Percentiles rank a stretch among this genome's conserved stretches.
These are phyloP conservation scores for Eudorina sp. DNA, from an alignment of 139 green algal genomes.

Conservation along the genomic window DNA sequence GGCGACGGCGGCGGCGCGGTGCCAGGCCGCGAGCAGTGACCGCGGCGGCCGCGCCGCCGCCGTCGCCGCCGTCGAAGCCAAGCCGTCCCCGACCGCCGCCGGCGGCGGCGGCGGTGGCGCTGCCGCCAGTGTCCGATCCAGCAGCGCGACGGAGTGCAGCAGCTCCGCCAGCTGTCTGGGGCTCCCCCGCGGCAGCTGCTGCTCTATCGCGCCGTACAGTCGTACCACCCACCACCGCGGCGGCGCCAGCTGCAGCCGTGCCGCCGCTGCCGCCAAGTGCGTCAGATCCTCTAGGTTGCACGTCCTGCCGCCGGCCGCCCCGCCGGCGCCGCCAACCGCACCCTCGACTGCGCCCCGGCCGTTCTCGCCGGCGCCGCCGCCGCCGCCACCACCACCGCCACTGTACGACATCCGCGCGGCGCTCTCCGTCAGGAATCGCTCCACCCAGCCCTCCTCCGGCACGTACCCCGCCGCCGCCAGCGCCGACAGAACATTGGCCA, in stretches of 20 bases:
- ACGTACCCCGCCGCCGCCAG: not conserved
- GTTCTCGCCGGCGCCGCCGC: not conserved
- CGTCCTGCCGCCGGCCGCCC: not conserved
- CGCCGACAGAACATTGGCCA: constrained; percentile 34
- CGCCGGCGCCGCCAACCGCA: not conserved
- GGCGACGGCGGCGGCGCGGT: not conserved
- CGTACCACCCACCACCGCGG: constrained; percentile 27
- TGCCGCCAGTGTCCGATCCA: not conserved
- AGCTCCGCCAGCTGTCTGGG: constrained; percentile 25
- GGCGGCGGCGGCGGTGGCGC: not conserved
- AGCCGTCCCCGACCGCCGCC: not conserved
- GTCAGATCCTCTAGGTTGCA: constrained; percentile 41
- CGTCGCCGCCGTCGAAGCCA: not conserved
- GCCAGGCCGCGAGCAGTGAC: constrained; percentile 5
- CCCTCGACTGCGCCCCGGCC: not conserved
- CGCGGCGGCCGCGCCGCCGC: not conserved
- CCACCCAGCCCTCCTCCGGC: constrained; percentile 11
- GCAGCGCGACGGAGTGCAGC: constrained; percentile 25
- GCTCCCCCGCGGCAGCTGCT: not conserved
- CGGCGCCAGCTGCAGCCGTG: constrained; percentile 15
- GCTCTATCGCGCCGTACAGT: constrained; percentile 8
- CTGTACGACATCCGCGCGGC: not conserved
- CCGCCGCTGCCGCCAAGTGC: constrained; percentile 19
- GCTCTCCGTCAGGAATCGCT: constrained; percentile 23
- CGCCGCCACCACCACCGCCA: not conserved